phyloP scores from a whole-genome alignment of 495 filamentous ascomycete genomes.

The Thozetella sp. region DNA sequence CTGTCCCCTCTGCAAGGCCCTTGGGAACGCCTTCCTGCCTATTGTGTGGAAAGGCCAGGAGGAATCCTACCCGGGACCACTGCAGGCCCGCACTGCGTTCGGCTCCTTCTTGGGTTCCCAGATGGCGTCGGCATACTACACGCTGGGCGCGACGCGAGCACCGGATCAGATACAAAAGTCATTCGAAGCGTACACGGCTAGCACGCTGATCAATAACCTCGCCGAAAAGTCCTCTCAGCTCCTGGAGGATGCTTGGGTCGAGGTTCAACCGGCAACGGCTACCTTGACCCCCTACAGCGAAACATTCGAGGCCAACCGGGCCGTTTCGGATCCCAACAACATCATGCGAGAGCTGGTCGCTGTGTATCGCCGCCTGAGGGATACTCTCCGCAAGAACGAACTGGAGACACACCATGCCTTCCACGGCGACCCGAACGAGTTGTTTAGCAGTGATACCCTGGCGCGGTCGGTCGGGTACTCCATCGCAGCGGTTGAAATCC shows the following conservation, averaged over 20 bases:
- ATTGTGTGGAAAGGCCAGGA: slow-evolving; percentile 95
- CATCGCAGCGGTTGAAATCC: slow-evolving; percentile 90
- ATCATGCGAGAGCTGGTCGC: slow-evolving; percentile 73
- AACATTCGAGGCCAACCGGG: slow-evolving; percentile 22
- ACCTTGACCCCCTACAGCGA: slow-evolving; percentile 31
- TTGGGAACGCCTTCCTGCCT: slow-evolving; percentile 93
- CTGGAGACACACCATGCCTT: slow-evolving; percentile 50
- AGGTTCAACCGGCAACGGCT: slow-evolving; percentile 23
- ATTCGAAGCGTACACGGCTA: slow-evolving; percentile 69
- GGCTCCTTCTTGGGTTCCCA: slow-evolving; percentile 61
- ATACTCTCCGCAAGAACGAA: slow-evolving; percentile 74
- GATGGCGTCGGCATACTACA: slow-evolving; percentile 32
- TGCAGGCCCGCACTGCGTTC: slow-evolving; percentile 62
- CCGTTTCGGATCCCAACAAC: slow-evolving; percentile 28
- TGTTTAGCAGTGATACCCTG: slow-evolving; percentile 68
- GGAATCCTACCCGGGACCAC: slow-evolving; percentile 70
- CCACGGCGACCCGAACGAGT: slow-evolving; percentile 23
- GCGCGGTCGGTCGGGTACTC: slow-evolving; percentile 79
- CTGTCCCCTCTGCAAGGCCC: slow-evolving; percentile 96
- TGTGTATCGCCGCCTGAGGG: slow-evolving; percentile 78
- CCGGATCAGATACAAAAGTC: slow-evolving; percentile 52
- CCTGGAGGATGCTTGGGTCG: slow-evolving; percentile 32
- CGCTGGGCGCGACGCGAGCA: slow-evolving; percentile 36
- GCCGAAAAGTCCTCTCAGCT: slow-evolving; percentile 32
- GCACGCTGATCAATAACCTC: slow-evolving; percentile 60